These are phyloP conservation scores for Coprinopsis marcescibilis DNA, from an alignment of 768 basidiomycete species.

Conservation along the genomic window DNA sequence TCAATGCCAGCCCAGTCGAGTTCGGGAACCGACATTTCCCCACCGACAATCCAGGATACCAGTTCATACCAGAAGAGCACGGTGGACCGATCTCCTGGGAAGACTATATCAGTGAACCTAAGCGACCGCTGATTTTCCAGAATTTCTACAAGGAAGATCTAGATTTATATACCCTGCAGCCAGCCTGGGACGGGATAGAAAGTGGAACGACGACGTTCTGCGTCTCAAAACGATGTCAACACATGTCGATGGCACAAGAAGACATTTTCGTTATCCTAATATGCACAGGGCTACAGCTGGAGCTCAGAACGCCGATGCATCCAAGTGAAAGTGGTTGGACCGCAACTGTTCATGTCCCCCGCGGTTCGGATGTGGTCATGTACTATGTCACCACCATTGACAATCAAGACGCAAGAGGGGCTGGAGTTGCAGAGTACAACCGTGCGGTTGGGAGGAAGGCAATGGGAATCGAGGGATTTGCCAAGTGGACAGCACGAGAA, in stretches of 20 bases:
- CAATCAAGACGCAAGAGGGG: conserved; percentile 33
- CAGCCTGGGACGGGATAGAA: conserved; percentile 25
- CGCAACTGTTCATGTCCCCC: conserved; percentile 29
- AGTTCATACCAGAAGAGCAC: conserved; percentile 32
- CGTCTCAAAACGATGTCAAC: conserved; percentile 40
- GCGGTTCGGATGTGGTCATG: conserved; percentile 28
- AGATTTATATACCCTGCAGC: conserved; percentile 28
- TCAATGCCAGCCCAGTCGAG: conserved; percentile 34
- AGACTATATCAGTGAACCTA: conserved; percentile 38
- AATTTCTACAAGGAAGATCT: conserved; percentile 32
- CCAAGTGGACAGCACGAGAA: conserved; percentile 27
- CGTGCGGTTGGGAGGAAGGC: conserved; percentile 29
- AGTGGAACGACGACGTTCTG: conserved; percentile 33
- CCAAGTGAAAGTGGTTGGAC: conserved; percentile 38
- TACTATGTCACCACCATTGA: conserved; percentile 30
- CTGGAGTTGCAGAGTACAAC: conserved; percentile 27
- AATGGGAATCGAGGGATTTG: conserved; percentile 34
- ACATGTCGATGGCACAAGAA: conserved; percentile 34
- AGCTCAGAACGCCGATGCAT: conserved; percentile 28
- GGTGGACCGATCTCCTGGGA: conserved; percentile 37
- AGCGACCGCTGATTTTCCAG: conserved; percentile 29
- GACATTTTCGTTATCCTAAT: conserved; percentile 40
- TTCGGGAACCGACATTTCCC: conserved; percentile 42
- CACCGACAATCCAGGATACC: conserved; percentile 33
- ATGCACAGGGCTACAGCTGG: conserved; percentile 24